These are phyloP conservation scores for Paecilomyces variotii DNA, from an alignment of 2,329 filamentous ascomycete genomes.

Conservation along the genomic window DNA sequence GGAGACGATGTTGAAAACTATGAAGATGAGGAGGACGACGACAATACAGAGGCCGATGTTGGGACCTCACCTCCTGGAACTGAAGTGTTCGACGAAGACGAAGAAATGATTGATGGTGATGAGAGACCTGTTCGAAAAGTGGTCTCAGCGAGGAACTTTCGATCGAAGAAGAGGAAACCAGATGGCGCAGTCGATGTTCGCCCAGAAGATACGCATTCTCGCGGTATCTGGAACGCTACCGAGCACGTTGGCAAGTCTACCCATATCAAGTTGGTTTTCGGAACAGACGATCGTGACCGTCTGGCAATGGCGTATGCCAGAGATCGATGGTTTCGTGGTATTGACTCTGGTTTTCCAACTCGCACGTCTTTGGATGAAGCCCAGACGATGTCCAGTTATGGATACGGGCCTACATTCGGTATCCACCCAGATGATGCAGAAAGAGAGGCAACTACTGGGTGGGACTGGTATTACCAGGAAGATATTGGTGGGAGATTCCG, in stretches of 20 bases:
- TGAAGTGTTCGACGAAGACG: constrained; percentile 3
- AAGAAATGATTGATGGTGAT: constrained; percentile 1
- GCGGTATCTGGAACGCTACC: constrained; percentile 28
- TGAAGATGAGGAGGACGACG: constrained; percentile 7
- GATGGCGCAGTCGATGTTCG: constrained; percentile 12
- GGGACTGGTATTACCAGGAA: constrained; percentile 46
- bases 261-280: constrained; percentile 44
- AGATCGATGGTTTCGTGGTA: constrained; percentile 40
- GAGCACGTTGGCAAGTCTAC: constrained; percentile 34
- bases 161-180: constrained; percentile 9
- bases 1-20: constrained; percentile 10
- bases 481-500: constrained; percentile 35
- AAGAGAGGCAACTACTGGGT: constrained; percentile 39
- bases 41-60: constrained; percentile 7
- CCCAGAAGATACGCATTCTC: constrained; percentile 23
- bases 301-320: constrained; percentile 39
- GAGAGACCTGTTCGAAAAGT: background rate
- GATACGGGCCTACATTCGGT: constrained; percentile 37
- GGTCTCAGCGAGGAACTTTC: background rate
- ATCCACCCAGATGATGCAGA: constrained; percentile 32
- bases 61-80: background rate
- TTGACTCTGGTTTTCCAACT: constrained; percentile 45
- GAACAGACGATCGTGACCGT: constrained; percentile 43
- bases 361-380: constrained; percentile 27
- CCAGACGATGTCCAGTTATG: constrained; percentile 24